These are phyloP conservation scores for Yamadazyma conglobata DNA, from an alignment of 1,139 yeast genomes.

Conservation along the genomic window DNA sequence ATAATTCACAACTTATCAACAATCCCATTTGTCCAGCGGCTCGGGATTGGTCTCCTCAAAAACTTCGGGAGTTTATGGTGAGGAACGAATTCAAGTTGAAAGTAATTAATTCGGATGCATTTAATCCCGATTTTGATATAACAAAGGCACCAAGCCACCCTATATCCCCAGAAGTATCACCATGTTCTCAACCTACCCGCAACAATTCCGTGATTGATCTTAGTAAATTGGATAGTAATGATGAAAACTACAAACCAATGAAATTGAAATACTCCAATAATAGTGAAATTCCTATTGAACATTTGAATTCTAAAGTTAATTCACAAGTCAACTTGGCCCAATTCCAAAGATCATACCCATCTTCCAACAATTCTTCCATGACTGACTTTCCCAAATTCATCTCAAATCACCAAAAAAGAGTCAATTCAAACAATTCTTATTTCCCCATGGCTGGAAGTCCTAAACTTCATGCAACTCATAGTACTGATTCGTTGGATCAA, in stretches of 20 bases:
- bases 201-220: conserved; percentile 44
- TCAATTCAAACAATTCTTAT: conserved; percentile 28
- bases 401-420: conserved; percentile 18
- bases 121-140: conserved; percentile 31
- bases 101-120: conserved; percentile 38
- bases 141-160: conserved; percentile 33
- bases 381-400: conserved; percentile 28
- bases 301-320: conserved; percentile 39
- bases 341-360: conserved; percentile 22
- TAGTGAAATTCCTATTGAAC: conserved; percentile 39
- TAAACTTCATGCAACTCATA: conserved; percentile 8
- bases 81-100: conserved; percentile 36
- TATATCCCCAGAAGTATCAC: conserved; percentile 44
- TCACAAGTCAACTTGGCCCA: conserved; percentile 35
- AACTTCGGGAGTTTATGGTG: conserved; percentile 25
- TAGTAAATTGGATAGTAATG: conserved; percentile 32
- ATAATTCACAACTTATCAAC: conserved; percentile 15
- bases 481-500: conserved; percentile 11
- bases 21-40: conserved; percentile 40
- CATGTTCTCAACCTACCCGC: conserved; percentile 42
- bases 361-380: conserved; percentile 25
- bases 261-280: conserved; percentile 39
- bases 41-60: conserved; percentile 37
- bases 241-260: conserved; percentile 40
- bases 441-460: conserved; percentile 22